phyloP scores from a whole-genome alignment of 2,329 filamentous ascomycete genomes.

The Cercospora brassicicola region DNA sequence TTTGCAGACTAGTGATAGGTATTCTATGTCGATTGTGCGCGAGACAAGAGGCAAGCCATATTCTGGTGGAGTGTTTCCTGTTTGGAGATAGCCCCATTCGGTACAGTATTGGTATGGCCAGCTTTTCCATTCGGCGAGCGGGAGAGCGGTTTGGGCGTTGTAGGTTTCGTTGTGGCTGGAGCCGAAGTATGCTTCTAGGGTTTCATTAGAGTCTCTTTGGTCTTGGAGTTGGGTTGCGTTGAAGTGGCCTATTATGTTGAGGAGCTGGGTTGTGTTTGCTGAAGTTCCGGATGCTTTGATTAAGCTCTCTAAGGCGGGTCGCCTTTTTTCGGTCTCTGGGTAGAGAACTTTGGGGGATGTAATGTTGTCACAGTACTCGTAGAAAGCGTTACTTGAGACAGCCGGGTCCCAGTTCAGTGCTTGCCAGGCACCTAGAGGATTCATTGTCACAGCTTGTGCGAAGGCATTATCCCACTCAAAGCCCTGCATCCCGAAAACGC shows the following conservation, averaged over 20 bases:
- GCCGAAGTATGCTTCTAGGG: conserved; percentile 56
- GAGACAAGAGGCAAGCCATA: conserved; percentile 67
- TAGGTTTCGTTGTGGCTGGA: conserved; percentile 47
- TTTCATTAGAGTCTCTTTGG: conserved; percentile 40
- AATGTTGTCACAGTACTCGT: conserved; percentile 58
- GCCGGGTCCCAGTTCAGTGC: conserved; percentile 61
- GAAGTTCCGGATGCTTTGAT: conserved; percentile 52
- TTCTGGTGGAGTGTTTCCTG: conserved; percentile 66
- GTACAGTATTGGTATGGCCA: conserved; percentile 55
- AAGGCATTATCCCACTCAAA: conserved; percentile 58
- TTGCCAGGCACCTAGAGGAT: conserved; percentile 53
- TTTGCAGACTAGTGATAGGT: conserved; percentile 62
- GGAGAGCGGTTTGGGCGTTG: conserved; percentile 16
- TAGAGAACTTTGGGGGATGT: conserved; percentile 50
- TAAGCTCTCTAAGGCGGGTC: conserved; percentile 46
- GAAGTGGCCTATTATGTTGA: conserved; percentile 60
- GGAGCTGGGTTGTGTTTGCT: conserved; percentile 49
- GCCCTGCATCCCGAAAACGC: conserved; percentile 53
- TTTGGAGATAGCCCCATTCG: conserved; percentile 77
- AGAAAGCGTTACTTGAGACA: conserved; percentile 52
- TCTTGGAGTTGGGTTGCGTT: conserved; percentile 46
- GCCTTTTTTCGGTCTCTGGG: conserved; percentile 41
- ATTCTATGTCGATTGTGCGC: conserved; percentile 65
- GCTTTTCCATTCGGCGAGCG: conserved; percentile 31
- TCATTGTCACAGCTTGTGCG: conserved; percentile 38